A percentile compares a stretch with the other conserved stretches of the same genome.
phyloP scores from a whole-genome alignment of 2,329 filamentous ascomycete genomes.

The Botrytis fabae region DNA sequence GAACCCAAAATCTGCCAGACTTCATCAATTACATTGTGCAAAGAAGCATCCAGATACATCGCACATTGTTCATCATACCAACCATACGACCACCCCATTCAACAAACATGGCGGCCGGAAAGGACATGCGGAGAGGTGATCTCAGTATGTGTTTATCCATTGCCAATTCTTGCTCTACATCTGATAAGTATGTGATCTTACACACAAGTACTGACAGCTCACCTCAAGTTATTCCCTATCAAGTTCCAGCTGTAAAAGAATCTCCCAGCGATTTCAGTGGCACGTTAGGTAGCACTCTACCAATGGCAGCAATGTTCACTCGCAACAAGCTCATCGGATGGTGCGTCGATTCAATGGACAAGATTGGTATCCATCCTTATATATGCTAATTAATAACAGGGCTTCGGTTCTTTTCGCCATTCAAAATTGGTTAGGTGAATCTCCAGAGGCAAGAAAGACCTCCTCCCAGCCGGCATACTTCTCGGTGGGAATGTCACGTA shows the following conservation, averaged over 20 bases:
- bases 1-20: background rate
- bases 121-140: slow-evolving; percentile 73
- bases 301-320: slow-evolving; percentile 95
- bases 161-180: background rate
- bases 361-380: background rate
- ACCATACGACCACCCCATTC: background rate
- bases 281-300: slow-evolving; percentile 73
- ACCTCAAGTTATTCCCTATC: slow-evolving; percentile 78
- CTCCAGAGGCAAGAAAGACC: slow-evolving; percentile 63
- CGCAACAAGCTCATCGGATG: slow-evolving; percentile 79
- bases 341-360: slow-evolving; percentile 44
- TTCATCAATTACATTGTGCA: background rate
- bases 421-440: slow-evolving; percentile 77
- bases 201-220: background rate
- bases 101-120: slow-evolving; percentile 57
- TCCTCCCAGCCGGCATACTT: slow-evolving; percentile 70
- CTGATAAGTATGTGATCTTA: background rate
- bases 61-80: background rate
- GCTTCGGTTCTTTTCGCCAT: slow-evolving; percentile 71
- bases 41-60: background rate
- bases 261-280: slow-evolving; percentile 68
- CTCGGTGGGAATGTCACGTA: slow-evolving; percentile 77
- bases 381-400: slow-evolving; percentile 47
- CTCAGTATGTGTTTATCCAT: slow-evolving; percentile 56
- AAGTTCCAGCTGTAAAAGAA: slow-evolving; percentile 68